phyloP scores from a whole-genome alignment of 2,329 filamentous ascomycete species.

The Leptographium radiaticola region DNA sequence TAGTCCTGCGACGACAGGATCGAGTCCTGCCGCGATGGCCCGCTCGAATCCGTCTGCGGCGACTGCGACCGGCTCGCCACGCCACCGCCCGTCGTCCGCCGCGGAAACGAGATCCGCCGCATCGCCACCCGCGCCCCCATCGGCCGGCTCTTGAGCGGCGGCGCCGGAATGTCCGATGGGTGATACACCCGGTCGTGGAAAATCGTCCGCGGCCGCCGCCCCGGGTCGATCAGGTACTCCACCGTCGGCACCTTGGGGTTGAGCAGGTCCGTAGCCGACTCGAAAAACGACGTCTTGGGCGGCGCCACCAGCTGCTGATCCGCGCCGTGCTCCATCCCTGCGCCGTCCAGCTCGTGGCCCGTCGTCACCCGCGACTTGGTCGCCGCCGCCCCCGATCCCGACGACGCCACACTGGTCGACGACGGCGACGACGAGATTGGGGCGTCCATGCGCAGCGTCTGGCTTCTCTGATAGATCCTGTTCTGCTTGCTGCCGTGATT shows the following conservation, averaged over 20 bases:
- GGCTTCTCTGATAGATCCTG: constrained; percentile 64
- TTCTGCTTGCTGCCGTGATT: constrained; percentile 34
- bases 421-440: constrained; percentile 17
- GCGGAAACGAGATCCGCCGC: constrained; percentile 9
- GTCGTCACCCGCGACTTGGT: constrained; percentile 29
- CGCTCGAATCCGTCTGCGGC: constrained; percentile 11
- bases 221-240: constrained; percentile 74
- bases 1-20: constrained; percentile 33
- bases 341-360: constrained; percentile 30
- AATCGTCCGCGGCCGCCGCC: constrained; percentile 72
- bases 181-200: constrained; percentile 97
- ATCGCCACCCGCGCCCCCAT: constrained; percentile 20
- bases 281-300: constrained; percentile 84
- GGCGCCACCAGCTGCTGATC: constrained; percentile 49
- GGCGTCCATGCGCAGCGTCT: constrained; percentile 47
- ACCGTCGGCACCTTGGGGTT: constrained; percentile 75
- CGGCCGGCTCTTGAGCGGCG: constrained; percentile 45
- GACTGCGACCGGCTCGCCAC: not conserved
- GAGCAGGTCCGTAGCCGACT: constrained; percentile 83
- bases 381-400: not conserved
- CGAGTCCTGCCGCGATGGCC: constrained; percentile 29
- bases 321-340: constrained; percentile 13
- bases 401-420: not conserved
- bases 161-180: constrained; percentile 79
- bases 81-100: not conserved